Percentiles rank a stretch among this genome's conserved stretches.
These are phyloP conservation scores for Candida sp. DNA, from an alignment of 1,139 yeast genomes.

Conservation along the genomic window DNA sequence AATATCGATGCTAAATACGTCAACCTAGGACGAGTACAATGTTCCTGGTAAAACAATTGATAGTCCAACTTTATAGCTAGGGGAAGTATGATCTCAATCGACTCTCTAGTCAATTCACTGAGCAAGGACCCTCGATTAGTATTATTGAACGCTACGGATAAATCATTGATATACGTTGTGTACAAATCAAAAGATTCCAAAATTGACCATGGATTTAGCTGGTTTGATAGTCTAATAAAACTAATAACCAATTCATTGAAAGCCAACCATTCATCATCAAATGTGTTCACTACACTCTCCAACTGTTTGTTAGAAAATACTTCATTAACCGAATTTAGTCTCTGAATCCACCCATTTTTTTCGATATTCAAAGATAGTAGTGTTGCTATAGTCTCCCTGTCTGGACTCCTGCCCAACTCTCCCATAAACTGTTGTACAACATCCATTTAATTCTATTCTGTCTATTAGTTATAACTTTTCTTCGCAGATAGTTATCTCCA, in stretches of 20 bases:
- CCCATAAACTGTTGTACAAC: neutral
- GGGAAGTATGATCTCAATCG: slow-evolving; percentile 44
- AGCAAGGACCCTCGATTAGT: slow-evolving; percentile 47
- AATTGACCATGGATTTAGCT: slow-evolving; percentile 58
- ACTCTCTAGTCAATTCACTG: slow-evolving; percentile 37
- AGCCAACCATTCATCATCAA: slow-evolving; percentile 43
- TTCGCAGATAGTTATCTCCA: neutral
- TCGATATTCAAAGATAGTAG: slow-evolving; percentile 6
- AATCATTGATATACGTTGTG: slow-evolving; percentile 47
- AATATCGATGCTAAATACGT: slow-evolving; percentile 56
- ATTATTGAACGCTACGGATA: slow-evolving; percentile 60
- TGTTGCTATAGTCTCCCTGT: neutral
- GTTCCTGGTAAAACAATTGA: slow-evolving; percentile 39
- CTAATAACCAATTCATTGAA: slow-evolving; percentile 49
- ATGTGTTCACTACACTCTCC: slow-evolving; percentile 25
- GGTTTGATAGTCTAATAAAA: slow-evolving; percentile 50
- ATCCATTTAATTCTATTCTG: neutral
- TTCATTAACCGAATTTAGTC: slow-evolving; percentile 7
- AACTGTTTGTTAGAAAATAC: slow-evolving; percentile 7
- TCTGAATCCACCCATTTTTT: slow-evolving; percentile 10
- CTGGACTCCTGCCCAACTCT: slow-evolving; percentile 1
- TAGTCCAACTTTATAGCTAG: slow-evolving; percentile 49
- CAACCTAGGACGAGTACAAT: slow-evolving; percentile 43
- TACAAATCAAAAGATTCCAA: slow-evolving; percentile 58
- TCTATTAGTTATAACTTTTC: no score